These are phyloP conservation scores for Globisporangium echinulatum DNA, from an alignment of 352 stramenopile species.

Conservation along the genomic window DNA sequence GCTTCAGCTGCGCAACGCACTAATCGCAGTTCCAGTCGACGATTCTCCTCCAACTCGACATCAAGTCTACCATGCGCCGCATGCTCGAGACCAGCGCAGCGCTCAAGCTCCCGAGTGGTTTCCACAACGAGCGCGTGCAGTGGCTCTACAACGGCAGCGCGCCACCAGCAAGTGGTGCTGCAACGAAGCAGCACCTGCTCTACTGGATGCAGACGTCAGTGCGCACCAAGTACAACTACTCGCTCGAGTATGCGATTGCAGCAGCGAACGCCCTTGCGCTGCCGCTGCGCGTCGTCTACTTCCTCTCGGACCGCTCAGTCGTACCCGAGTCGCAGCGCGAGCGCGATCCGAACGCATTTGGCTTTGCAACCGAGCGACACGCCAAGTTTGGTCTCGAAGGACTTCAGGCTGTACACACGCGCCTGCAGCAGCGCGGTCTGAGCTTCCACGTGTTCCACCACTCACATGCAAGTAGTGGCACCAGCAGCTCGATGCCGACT, in stretches of 20 bases:
- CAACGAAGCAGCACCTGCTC: conserved; percentile 28
- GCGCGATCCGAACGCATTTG: conserved; percentile 56
- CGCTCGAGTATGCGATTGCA: conserved; percentile 69
- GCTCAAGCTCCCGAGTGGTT: conserved; percentile 44
- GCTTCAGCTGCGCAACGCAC: no score
- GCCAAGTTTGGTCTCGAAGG: conserved; percentile 73
- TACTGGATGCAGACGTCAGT: conserved; percentile 89
- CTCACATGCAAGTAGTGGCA: conserved; percentile 12
- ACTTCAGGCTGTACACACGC: conserved; percentile 33
- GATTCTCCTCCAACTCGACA: neutral
- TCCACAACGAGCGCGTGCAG: conserved; percentile 63
- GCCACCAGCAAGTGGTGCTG: neutral
- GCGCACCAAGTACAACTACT: conserved; percentile 77
- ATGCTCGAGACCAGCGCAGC: conserved; percentile 31
- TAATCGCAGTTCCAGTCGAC: no score
- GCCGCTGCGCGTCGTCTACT: conserved; percentile 70
- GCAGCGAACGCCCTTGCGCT: conserved; percentile 55
- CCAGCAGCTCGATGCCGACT: conserved; percentile 4
- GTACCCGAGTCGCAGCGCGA: conserved; percentile 9
- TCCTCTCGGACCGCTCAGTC: conserved; percentile 57
- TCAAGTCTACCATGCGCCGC: conserved; percentile 24
- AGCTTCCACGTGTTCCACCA: conserved; percentile 65
- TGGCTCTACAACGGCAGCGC: conserved; percentile 60
- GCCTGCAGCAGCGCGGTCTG: conserved; percentile 39
- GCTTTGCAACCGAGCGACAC: conserved; percentile 61